Percentiles rank a stretch among this genome's conserved stretches.
These are phyloP conservation scores for Eucalyptus pauciflora DNA, from an alignment of 345 rosid genomes.

Conservation along the genomic window DNA sequence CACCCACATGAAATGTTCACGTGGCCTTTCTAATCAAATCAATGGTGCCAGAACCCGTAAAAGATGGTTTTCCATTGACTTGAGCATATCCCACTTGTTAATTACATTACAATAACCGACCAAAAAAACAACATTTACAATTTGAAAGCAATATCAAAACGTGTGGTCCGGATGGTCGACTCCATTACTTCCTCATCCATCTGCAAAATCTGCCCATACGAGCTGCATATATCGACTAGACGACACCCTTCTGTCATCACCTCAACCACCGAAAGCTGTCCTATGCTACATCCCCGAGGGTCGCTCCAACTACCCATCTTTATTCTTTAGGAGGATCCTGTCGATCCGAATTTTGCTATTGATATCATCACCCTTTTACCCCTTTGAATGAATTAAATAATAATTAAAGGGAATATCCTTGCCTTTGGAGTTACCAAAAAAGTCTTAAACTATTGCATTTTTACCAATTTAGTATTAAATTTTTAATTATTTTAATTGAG, in stretches of 20 bases:
- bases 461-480: no score
- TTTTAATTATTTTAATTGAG: no score
- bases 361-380: neutral
- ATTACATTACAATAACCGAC: neutral
- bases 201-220: neutral
- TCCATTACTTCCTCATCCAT: neutral
- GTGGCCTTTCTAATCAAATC: neutral
- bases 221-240: neutral
- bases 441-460: accelerated
- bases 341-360: neutral
- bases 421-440: neutral
- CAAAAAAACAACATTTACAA: neutral
- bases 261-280: neutral
- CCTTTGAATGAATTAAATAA: neutral
- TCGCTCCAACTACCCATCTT: neutral
- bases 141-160: neutral
- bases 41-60: neutral
- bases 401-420: neutral
- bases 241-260: neutral
- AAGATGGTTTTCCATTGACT: neutral
- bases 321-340: neutral
- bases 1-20: neutral
- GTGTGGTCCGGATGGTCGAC: neutral
- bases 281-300: neutral
- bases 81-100: neutral